phyloP scores from a whole-genome alignment of 345 rosid genomes.

The Aquilaria malaccensis region DNA sequence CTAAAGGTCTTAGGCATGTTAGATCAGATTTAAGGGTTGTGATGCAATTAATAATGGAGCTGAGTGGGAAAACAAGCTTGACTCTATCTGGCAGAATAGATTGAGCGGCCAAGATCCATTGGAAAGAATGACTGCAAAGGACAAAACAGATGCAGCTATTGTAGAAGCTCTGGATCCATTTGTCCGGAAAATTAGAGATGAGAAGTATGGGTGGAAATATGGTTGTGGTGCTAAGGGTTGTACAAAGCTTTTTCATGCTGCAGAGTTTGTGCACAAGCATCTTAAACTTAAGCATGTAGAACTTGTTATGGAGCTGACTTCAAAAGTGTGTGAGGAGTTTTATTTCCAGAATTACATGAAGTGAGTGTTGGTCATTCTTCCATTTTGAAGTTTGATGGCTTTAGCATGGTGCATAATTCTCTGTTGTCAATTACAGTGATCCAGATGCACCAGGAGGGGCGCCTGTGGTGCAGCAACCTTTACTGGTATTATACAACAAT shows the following conservation, averaged over 20 bases:
- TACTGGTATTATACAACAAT: constrained; percentile 40
- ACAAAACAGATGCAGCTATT: constrained; percentile 85
- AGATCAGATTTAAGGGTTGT: constrained; percentile 71
- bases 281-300: constrained; percentile 95
- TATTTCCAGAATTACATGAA: constrained; percentile 96
- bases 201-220: constrained; percentile 99
- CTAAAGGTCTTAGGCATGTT: constrained; percentile 84
- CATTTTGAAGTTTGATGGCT: constrained; percentile 56
- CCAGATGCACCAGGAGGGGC: constrained; percentile 95
- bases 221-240: constrained; percentile 99
- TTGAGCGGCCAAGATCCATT: constrained; percentile 80
- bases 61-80: constrained; percentile 81
- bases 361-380: constrained; percentile 32
- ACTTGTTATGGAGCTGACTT: constrained; percentile 65
- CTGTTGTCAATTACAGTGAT: constrained; percentile 50
- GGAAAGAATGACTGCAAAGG: constrained; percentile 93
- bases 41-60: constrained; percentile 39
- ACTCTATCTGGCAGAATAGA: constrained; percentile 82
- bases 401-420: constrained; percentile 90
- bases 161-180: constrained; percentile 75
- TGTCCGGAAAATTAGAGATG: constrained; percentile 98
- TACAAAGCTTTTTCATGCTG: constrained; percentile 98
- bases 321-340: constrained; percentile 90
- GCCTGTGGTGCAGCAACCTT: constrained; percentile 75
- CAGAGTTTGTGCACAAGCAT: constrained; percentile 99